A percentile compares a stretch with the other conserved stretches of the same genome.
Evolutionary conservation across 169 alveolate species (phyloP).

Genomic region (Cyclospora cayetanensis): DNA sequence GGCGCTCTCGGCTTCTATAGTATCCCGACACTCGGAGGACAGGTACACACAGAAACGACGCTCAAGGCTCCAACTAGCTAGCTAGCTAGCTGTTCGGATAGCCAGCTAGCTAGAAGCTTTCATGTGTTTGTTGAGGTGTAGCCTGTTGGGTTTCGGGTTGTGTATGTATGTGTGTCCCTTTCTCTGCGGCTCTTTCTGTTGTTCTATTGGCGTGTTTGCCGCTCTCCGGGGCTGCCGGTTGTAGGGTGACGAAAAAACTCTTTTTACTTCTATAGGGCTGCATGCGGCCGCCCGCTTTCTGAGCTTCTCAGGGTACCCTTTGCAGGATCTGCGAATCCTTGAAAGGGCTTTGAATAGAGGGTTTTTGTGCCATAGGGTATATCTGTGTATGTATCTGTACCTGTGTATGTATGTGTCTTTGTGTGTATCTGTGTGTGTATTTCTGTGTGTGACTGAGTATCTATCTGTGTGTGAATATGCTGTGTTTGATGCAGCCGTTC

Average conservation of each 20-base stretch:
- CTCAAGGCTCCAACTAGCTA: neutral
- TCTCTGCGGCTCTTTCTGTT: too few relatives aligned
- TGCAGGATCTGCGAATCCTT: neutral
- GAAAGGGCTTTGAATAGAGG: neutral
- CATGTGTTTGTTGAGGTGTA: neutral
- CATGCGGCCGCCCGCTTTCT: too few relatives aligned
- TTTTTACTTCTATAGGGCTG: too few relatives aligned
- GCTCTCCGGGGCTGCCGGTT: too few relatives aligned
- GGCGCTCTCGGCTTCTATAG: neutral
- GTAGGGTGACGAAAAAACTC: too few relatives aligned
- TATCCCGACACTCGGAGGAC: slow-evolving; percentile 10
- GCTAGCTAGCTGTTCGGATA: neutral
- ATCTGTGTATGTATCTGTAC: too few relatives aligned
- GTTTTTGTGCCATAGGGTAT: neutral
- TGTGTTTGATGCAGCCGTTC: slow-evolving; percentile 38
- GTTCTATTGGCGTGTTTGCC: too few relatives aligned
- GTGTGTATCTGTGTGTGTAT: too few relatives aligned
- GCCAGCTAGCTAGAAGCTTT: neutral
- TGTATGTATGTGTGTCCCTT: neutral
- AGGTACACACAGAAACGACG: neutral
- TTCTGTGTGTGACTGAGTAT: too few relatives aligned
- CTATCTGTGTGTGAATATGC: neutral
- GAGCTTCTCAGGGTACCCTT: neutral
- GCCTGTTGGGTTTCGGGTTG: neutral
- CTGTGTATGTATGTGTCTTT: too few relatives aligned